Evolutionary conservation across 2,329 filamentous ascomycete genomes (phyloP).

Genomic region (Furcasterigmium furcatum): DNA sequence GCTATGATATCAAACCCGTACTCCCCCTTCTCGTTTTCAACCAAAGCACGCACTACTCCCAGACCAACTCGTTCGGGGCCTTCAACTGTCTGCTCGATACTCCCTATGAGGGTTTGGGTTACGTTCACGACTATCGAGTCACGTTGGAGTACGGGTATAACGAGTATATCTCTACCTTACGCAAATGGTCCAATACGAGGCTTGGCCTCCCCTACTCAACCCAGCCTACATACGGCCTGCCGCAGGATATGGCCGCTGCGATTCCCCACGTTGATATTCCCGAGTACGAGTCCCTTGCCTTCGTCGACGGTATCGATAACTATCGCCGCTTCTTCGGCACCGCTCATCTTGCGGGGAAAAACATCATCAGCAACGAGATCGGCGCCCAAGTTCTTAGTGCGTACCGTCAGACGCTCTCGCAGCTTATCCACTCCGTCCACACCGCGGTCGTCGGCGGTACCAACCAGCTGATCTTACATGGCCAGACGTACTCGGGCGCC

Average conservation of each 20-base stretch:
- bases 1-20: conserved; percentile 27
- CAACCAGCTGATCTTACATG: conserved; percentile 42
- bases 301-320: conserved; percentile 29
- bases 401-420: conserved; percentile 14
- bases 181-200: conserved; percentile 22
- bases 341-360: conserved; percentile 31
- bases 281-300: conserved; percentile 35
- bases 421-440: conserved; percentile 29
- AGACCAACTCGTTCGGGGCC: not conserved
- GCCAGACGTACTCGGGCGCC: conserved; percentile 31
- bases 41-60: conserved; percentile 5
- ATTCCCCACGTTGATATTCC: conserved; percentile 33
- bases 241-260: conserved; percentile 34
- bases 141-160: conserved; percentile 4
- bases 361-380: conserved; percentile 34
- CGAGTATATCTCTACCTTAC: conserved; percentile 25
- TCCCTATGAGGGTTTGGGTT: not conserved
- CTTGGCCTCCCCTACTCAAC: conserved; percentile 31
- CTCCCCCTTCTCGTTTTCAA: conserved; percentile 25
- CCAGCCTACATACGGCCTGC: conserved; percentile 36
- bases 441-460: conserved; percentile 33
- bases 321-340: conserved; percentile 35
- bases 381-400: conserved; percentile 20
- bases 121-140: conserved; percentile 6
- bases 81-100: not conserved